Conservation (phyloP, 202 grass and related monocot species). For the Eragrostis tef region DNA sequence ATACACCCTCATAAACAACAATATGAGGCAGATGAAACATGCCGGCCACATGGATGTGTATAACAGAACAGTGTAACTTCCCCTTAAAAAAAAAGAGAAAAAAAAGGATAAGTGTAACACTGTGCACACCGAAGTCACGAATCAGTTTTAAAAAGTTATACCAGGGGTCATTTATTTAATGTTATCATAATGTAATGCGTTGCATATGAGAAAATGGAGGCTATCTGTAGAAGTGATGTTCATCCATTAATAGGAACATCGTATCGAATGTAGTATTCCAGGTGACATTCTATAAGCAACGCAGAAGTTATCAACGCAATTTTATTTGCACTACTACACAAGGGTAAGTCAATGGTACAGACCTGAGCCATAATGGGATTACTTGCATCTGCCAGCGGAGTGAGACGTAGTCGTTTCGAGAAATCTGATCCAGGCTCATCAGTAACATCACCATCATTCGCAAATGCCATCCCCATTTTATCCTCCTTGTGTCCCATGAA, state of each 20-base stretch:
- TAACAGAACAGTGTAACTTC: background rate
- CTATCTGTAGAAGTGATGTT: background rate
- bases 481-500: slow-evolving; percentile 73
- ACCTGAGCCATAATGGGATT: slow-evolving; percentile 99
- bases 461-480: slow-evolving; percentile 31
- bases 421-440: slow-evolving; percentile 52
- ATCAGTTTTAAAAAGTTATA: background rate
- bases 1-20: background rate
- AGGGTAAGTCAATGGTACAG: slow-evolving; percentile 15
- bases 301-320: background rate
- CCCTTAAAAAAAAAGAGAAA: too few species aligned
- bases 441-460: slow-evolving; percentile 46
- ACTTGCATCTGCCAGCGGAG: slow-evolving; percentile 85
- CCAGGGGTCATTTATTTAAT: slow-evolving; percentile 8
- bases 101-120: background rate
- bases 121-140: slow-evolving; percentile 12
- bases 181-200: background rate
- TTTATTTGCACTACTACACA: slow-evolving; percentile 6
- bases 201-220: background rate
- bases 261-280: slow-evolving; percentile 14
- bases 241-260: slow-evolving; percentile 31
- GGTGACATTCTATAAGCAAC: background rate
- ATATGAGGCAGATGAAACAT: too few species aligned
- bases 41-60: slow-evolving; percentile 25
- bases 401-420: slow-evolving; percentile 64